A percentile compares a stretch with the other conserved stretches of the same genome.
Conservation (phyloP, 2,329 filamentous ascomycete species). For the Phialophora macrospora region DNA sequence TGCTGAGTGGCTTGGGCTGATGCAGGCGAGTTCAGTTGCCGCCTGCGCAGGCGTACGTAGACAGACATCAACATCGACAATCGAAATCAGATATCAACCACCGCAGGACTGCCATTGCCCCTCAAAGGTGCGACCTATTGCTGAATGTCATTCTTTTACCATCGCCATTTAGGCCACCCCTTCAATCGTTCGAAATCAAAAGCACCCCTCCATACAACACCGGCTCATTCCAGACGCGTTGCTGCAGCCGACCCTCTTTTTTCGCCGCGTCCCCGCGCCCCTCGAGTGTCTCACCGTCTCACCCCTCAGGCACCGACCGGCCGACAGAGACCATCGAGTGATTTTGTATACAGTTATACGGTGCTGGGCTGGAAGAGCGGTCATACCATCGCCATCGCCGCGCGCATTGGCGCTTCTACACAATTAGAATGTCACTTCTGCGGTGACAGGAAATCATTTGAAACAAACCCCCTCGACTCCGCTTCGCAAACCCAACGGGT, state of each 20-base stretch:
- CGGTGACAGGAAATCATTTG: conserved; percentile 9
- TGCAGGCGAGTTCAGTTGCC: conserved; percentile 11
- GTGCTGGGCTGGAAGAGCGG: neutral
- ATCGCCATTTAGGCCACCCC: neutral
- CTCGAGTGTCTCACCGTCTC: conserved; percentile 16
- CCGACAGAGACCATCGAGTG: neutral
- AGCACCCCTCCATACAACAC: neutral
- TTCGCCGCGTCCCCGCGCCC: conserved; percentile 6
- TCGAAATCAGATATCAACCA: conserved; percentile 13
- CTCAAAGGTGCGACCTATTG: neutral
- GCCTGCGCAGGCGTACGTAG: conserved; percentile 25
- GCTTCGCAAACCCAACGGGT: neutral
- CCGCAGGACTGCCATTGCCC: neutral
- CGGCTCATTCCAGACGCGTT: neutral
- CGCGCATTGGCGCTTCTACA: neutral
- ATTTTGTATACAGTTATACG: neutral
- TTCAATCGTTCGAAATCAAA: neutral
- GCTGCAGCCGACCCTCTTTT: neutral
- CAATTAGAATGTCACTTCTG: conserved; percentile 14
- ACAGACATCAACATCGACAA: conserved; percentile 24
- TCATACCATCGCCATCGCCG: neutral
- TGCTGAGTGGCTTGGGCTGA: conserved; percentile 20
- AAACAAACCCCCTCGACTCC: neutral
- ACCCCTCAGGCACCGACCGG: conserved; percentile 1
- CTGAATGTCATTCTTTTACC: neutral